These are phyloP conservation scores for Hygrophorus pudorinus DNA, from an alignment of 768 basidiomycete species.

Conservation along the genomic window DNA sequence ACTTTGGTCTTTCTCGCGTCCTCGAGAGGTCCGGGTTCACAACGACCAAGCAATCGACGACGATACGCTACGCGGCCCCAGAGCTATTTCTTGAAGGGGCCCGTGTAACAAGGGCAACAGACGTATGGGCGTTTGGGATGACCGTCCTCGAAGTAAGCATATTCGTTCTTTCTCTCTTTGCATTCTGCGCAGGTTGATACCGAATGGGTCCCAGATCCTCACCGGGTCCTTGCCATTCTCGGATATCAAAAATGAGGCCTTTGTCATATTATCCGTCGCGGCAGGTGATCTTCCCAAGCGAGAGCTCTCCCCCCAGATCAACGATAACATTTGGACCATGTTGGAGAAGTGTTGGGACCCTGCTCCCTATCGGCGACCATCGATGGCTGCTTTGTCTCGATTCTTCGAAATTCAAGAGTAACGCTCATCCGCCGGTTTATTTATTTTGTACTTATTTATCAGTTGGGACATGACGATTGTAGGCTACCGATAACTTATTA, in stretches of 20 bases:
- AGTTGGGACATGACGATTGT: too few relatives aligned
- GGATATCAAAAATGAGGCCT: background rate
- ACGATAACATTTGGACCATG: background rate
- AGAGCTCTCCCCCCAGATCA: background rate
- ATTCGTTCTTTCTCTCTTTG: too few relatives aligned
- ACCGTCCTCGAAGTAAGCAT: background rate
- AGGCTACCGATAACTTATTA: too few relatives aligned
- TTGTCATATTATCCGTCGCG: background rate
- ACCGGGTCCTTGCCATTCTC: background rate
- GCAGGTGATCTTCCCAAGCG: background rate
- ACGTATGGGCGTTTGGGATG: conserved; percentile 1
- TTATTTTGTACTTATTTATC: too few relatives aligned
- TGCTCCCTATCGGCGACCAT: background rate
- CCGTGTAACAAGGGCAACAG: background rate
- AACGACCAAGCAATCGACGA: background rate
- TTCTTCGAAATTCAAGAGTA: too few relatives aligned
- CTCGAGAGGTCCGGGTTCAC: conserved; percentile 1
- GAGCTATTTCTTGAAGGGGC: background rate
- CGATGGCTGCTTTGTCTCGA: background rate
- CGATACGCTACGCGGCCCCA: background rate
- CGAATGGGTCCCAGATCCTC: background rate
- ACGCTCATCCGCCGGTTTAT: too few relatives aligned
- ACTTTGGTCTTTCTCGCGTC: background rate
- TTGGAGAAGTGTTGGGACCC: background rate
- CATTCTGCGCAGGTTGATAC: background rate